A percentile compares a stretch with the other conserved stretches of the same genome.
Evolutionary conservation across 805 yeast genomes (phyloP).

Genomic region (Saccharomyces jurei): DNA sequence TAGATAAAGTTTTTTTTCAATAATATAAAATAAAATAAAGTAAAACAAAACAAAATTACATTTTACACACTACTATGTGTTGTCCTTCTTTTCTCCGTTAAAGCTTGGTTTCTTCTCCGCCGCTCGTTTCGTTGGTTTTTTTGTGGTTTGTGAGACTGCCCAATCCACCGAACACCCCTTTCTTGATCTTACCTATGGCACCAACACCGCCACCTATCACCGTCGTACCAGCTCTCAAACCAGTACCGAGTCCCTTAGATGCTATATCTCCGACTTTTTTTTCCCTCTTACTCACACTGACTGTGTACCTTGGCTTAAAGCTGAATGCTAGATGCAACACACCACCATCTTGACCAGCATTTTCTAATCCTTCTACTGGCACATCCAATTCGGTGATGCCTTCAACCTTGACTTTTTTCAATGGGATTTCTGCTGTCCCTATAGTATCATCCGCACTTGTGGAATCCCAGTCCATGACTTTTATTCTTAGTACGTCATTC

Average conservation of each 20-base stretch:
- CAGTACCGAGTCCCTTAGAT: constrained; percentile 41
- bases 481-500: constrained; percentile 48
- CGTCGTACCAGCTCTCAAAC: constrained; percentile 29
- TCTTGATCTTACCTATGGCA: constrained; percentile 16
- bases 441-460: constrained; percentile 80
- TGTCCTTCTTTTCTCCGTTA: background rate
- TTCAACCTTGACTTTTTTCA: constrained; percentile 45
- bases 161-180: constrained; percentile 11
- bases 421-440: constrained; percentile 53
- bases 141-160: background rate
- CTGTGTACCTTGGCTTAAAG: constrained; percentile 66
- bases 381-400: constrained; percentile 43
- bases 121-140: constrained; percentile 1
- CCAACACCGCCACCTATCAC: constrained; percentile 40
- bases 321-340: constrained; percentile 46
- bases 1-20: background rate
- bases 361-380: constrained; percentile 33
- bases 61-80: background rate
- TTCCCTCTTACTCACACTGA: constrained; percentile 33
- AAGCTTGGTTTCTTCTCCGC: background rate
- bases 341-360: constrained; percentile 44
- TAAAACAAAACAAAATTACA: background rate
- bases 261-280: constrained; percentile 42
- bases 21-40: background rate
- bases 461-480: constrained; percentile 84